Base-by-base conservation (phyloP, 768 basidiomycete species). In the Amanita molliuscula region DNA sequence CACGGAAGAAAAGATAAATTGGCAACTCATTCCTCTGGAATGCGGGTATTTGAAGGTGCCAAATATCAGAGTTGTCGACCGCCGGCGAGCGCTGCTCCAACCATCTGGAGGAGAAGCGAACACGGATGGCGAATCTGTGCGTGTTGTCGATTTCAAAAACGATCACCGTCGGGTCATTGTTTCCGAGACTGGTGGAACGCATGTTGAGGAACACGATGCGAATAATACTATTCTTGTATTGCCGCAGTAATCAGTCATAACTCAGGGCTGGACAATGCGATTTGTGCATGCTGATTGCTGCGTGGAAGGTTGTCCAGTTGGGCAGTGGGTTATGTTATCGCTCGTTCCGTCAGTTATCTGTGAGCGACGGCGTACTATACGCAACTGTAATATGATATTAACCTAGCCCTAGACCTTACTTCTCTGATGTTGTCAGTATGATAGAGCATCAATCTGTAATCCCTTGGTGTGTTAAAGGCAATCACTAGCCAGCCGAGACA, bases 1-100 rank as follows among this genome's bases (percentile, higher is more conserved):
- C 4, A 68, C 72, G 23, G 87, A 89, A 61, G 81, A 81, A 56
- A 72, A 63, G 51, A 46, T 90, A 18, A 65, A 65, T 8, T 91
- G 87, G 84, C 76, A 73, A 25, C 60, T 89, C 28, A 74, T 88
- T 25, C 84, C 88, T 1, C 62, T 89, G 34, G 84, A 86, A 52
- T 88, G 85, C 61, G 88, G 88, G 29, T 68, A 77, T 55, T 67
- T 84, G 43, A 72, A 62, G 53, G 58, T 85, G 18, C 88, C 88
- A 13, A 65, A 67, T 20, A 73, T 91, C 55, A 75, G 68, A 59
- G 78, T 89, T 21, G 57, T 69, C 35, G 70, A 77, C 59, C 70
- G 76, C 48, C 67, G 84, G 46, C 72, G 65, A 47, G 65, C 56
- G 6, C 57, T 64, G 15, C 54, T 63, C n/a, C 56, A 53, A 42